Conservation (phyloP, 2,329 filamentous ascomycete species). For the Alternaria postmessia region DNA sequence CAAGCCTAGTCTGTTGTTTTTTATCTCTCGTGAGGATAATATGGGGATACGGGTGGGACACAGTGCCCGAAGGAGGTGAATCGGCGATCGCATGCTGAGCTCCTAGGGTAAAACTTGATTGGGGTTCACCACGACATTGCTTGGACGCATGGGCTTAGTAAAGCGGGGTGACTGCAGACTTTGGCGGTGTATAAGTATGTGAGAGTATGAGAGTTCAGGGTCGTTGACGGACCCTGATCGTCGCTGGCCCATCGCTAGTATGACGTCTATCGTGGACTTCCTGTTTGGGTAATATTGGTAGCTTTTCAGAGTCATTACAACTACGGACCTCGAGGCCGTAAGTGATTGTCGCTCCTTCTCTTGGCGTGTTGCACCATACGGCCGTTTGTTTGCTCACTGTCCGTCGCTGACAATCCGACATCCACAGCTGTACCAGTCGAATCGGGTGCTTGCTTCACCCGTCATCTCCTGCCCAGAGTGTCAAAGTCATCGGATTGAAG, state of each 20-base stretch:
- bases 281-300: neutral
- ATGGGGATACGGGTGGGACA: conserved; percentile 1
- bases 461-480: neutral
- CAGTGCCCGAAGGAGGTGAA: conserved; percentile 2
- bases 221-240: conserved; percentile 1
- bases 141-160: conserved; percentile 7
- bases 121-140: neutral
- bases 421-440: neutral
- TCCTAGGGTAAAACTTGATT: conserved; percentile 12
- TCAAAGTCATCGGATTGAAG: neutral
- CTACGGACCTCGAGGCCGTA: neutral
- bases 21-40: neutral
- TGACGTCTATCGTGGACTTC: conserved; percentile 13
- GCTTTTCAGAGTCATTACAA: neutral
- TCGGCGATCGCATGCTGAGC: conserved; percentile 18
- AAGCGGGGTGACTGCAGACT: conserved; percentile 9
- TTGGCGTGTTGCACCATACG: neutral
- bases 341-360: neutral
- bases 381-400: neutral
- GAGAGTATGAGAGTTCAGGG: neutral
- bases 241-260: neutral
- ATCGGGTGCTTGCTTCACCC: neutral
- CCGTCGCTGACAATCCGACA: neutral
- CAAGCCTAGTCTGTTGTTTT: neutral
- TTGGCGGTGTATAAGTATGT: conserved; percentile 4